A percentile compares a stretch with the other conserved stretches of the same genome.
phyloP scores from a whole-genome alignment of 106 monocot species.

The Allium fistulosum region DNA sequence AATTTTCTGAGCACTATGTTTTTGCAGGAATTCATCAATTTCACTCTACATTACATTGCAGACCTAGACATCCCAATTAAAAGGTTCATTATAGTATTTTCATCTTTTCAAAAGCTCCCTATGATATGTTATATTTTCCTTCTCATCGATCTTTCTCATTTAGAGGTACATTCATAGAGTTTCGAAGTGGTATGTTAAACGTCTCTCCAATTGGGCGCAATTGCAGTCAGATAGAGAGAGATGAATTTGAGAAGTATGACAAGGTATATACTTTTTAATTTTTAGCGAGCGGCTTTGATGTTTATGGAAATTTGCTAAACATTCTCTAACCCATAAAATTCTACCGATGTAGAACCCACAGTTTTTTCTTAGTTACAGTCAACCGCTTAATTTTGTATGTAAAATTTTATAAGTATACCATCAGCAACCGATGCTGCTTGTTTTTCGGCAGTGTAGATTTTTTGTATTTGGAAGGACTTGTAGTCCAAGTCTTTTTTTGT shows the following conservation, averaged over 20 bases:
- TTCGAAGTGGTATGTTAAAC: conserved; percentile 94
- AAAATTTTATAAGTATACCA: too few species aligned
- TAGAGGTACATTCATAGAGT: conserved; percentile 97
- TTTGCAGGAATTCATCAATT: conserved; percentile 86
- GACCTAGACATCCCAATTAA: conserved; percentile 94
- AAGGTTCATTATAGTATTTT: conserved; percentile 35
- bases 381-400: too few species aligned
- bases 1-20: conserved; percentile 5
- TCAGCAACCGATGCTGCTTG: too few species aligned
- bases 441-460: too few species aligned
- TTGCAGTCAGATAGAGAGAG: conserved; percentile 81
- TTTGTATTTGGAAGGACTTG: too few species aligned
- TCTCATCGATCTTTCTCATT: not conserved
- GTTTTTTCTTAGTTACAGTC: too few species aligned
- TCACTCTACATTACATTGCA: conserved; percentile 94
- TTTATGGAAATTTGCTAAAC: too few species aligned
- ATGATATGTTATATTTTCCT: not conserved
- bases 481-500: too few species aligned
- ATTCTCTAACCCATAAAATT: too few species aligned
- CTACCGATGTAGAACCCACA: too few species aligned
- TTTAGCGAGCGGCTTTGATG: too few species aligned
- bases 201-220: conserved; percentile 94
- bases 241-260: conserved; percentile 92
- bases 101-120: not conserved
- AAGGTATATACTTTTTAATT: conserved; percentile 38